Conservation (phyloP, 495 filamentous ascomycete species). For the Podospora fimiseda region DNA sequence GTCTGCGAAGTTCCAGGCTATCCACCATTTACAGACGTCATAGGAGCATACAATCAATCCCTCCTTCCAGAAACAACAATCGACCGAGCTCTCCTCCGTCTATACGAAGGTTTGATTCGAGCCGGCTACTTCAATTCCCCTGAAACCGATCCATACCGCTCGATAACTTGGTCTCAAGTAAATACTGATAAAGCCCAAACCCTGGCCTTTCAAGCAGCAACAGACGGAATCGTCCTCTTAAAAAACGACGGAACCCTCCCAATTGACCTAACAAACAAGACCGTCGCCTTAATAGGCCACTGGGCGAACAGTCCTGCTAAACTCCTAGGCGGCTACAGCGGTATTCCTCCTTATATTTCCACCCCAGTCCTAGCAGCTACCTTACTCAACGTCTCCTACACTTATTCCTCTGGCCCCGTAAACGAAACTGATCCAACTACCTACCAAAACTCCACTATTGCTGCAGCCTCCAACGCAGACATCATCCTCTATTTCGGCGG, state of each 20-base stretch:
- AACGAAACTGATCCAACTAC: slow-evolving; percentile 41
- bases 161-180: slow-evolving; percentile 29
- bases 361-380: slow-evolving; percentile 28
- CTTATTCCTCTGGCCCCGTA: slow-evolving; percentile 17
- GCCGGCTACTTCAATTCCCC: slow-evolving; percentile 33
- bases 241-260: slow-evolving; percentile 24
- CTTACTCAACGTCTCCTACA: slow-evolving; percentile 20
- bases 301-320: slow-evolving; percentile 26
- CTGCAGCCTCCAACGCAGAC: slow-evolving; percentile 31
- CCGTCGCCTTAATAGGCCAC: slow-evolving; percentile 31
- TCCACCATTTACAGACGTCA: slow-evolving; percentile 22
- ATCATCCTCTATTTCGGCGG: slow-evolving; percentile 39
- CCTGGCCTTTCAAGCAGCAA: slow-evolving; percentile 27
- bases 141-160: slow-evolving; percentile 22
- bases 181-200: slow-evolving; percentile 26
- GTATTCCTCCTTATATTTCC: slow-evolving; percentile 28
- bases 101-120: slow-evolving; percentile 32
- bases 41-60: slow-evolving; percentile 27
- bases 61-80: slow-evolving; percentile 30
- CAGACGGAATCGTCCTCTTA: slow-evolving; percentile 28
- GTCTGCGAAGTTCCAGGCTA: slow-evolving; percentile 27
- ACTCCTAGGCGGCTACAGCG: slow-evolving; percentile 35
- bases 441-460: slow-evolving; percentile 43
- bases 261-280: slow-evolving; percentile 13
- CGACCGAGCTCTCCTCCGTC: slow-evolving; percentile 28